phyloP scores from a whole-genome alignment of 352 stramenopile genomes.

The Pythium brachiatum region DNA sequence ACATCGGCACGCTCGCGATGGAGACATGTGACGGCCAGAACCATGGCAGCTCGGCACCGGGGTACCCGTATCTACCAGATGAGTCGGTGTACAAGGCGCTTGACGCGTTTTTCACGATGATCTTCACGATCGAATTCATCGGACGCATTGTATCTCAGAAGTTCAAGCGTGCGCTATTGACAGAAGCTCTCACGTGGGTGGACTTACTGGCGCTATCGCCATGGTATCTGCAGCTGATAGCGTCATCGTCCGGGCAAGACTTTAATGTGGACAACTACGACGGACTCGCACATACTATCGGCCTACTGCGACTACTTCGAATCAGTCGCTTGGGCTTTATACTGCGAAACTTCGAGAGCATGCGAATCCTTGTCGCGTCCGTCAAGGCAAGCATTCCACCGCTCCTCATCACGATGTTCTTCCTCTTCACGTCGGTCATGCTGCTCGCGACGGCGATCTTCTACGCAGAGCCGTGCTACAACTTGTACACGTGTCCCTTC shows the following conservation, averaged over 20 bases:
- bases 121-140: conserved; percentile 62
- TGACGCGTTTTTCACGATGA: conserved; percentile 39
- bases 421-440: conserved; percentile 76
- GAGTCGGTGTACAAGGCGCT: conserved; percentile 32
- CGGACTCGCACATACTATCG: conserved; percentile 28
- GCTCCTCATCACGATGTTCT: conserved; percentile 67
- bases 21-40: conserved; percentile 68
- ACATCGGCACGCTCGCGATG: conserved; percentile 42
- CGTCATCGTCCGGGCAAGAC: conserved; percentile 1
- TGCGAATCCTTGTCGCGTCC: conserved; percentile 54
- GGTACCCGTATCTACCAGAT: conserved; percentile 50
- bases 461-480: conserved; percentile 76
- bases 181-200: conserved; percentile 44
- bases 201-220: conserved; percentile 56
- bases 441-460: conserved; percentile 69
- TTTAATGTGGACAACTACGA: conserved; percentile 27
- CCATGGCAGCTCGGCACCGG: conserved; percentile 45
- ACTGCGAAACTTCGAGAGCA: conserved; percentile 53
- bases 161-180: conserved; percentile 31
- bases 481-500: conserved; percentile 72
- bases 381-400: conserved; percentile 57
- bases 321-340: conserved; percentile 50
- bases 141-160: conserved; percentile 29
- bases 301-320: conserved; percentile 50
- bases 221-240: conserved; percentile 46